These are phyloP conservation scores for Mycena vitilis DNA, from an alignment of 768 basidiomycete species.

Conservation along the genomic window DNA sequence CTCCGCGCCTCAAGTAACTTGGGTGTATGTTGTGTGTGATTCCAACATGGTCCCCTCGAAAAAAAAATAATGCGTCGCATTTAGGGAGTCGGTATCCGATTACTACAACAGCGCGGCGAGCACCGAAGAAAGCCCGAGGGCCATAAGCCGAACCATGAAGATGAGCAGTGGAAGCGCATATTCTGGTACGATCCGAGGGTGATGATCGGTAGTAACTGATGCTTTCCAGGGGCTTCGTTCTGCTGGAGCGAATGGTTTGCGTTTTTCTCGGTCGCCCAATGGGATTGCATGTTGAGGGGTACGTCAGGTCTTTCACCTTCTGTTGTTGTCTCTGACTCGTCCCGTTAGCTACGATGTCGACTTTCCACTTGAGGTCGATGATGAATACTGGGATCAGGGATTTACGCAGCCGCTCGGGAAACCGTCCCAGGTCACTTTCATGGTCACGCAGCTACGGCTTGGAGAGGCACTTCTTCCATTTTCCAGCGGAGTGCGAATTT, in stretches of 20 bases:
- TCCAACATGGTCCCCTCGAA: not conserved
- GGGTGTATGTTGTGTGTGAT: conserved; percentile 42
- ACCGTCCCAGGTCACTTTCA: conserved; percentile 51
- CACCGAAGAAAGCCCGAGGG: conserved; percentile 53
- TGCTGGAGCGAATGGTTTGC: conserved; percentile 46
- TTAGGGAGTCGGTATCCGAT: conserved; percentile 57
- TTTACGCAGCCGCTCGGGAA: conserved; percentile 60
- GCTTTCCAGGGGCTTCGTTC: conserved; percentile 44
- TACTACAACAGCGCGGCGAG: conserved; percentile 65
- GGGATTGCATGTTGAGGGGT: conserved; percentile 64
- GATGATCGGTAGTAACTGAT: too few relatives aligned
- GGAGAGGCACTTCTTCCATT: conserved; percentile 48
- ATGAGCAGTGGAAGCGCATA: conserved; percentile 63
- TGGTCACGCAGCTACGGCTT: conserved; percentile 52
- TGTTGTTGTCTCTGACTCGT: too few relatives aligned
- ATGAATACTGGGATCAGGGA: conserved; percentile 66
- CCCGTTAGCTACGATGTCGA: conserved; percentile 57
- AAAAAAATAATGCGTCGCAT: not conserved
- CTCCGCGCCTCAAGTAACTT: conserved; percentile 54
- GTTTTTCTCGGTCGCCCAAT: conserved; percentile 63
- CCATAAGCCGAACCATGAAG: conserved; percentile 45
- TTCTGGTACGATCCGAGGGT: conserved; percentile 52
- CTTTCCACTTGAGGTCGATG: conserved; percentile 60
- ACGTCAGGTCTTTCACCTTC: too few relatives aligned
- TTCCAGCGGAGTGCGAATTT: not conserved